Evolutionary conservation across 306 rosid species (phyloP).

Genomic region (Cucumis hystrix): DNA sequence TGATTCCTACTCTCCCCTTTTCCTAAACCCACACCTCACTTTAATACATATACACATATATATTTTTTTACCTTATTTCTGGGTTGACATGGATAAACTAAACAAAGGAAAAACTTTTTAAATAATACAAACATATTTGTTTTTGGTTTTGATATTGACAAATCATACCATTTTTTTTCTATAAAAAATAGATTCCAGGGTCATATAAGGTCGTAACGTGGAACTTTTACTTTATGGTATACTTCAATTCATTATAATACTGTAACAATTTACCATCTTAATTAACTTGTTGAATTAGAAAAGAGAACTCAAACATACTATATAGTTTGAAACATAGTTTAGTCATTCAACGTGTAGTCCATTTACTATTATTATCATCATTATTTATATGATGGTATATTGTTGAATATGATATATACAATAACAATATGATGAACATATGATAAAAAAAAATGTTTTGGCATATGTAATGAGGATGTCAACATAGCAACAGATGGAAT

Average conservation of each 20-base stretch:
- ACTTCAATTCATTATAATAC: too few species aligned
- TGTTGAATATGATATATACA: background rate
- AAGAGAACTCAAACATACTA: too few species aligned
- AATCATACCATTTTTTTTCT: background rate
- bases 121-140: background rate
- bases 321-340: too few species aligned
- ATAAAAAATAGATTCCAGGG: too few species aligned
- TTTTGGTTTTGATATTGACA: background rate
- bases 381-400: background rate
- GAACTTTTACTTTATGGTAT: too few species aligned
- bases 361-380: too few species aligned
- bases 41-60: too few species aligned
- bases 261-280: too few species aligned
- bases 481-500: background rate
- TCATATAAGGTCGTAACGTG: too few species aligned
- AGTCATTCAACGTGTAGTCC: too few species aligned
- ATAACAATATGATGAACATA: background rate
- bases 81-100: background rate
- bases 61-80: background rate
- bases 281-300: too few species aligned
- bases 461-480: background rate
- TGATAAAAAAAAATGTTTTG: background rate
- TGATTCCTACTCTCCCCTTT: background rate
- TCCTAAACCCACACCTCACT: background rate
- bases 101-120: background rate